phyloP scores from a whole-genome alignment of 2,329 filamentous ascomycete species.

The Coniochaeta pulveracea region DNA sequence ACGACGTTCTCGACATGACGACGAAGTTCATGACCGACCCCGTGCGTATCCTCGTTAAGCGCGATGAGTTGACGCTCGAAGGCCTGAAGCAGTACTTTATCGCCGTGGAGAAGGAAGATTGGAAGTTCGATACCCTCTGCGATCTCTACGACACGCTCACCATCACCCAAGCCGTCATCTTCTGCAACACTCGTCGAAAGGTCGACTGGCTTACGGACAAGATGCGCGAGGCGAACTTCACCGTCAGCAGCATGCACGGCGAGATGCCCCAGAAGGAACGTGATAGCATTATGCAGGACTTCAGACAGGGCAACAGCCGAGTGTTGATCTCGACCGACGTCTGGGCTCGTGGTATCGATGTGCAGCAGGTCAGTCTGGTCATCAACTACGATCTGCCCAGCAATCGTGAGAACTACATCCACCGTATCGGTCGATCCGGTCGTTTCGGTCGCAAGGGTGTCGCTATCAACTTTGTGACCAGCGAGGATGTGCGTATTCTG shows the following conservation, averaged over 20 bases:
- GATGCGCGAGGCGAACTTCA: conserved; percentile 98
- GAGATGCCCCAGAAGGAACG: conserved; percentile 98
- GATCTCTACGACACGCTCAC: conserved; percentile 98
- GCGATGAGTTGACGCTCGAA: conserved; percentile 95
- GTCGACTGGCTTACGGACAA: conserved; percentile 99
- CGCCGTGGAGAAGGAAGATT: conserved; percentile 97
- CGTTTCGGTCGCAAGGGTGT: conserved; percentile 97
- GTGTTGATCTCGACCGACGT: conserved; percentile 97
- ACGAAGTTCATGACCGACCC: conserved; percentile 99
- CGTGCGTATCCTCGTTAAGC: conserved; percentile 92
- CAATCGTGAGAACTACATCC: conserved; percentile 99
- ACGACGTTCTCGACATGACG: conserved; percentile 98
- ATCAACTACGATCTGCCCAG: conserved; percentile 98
- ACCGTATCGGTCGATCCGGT: conserved; percentile 91
- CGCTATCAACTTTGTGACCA: conserved; percentile 98
- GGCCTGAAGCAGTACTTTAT: conserved; percentile 99
- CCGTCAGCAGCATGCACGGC: conserved; percentile 96
- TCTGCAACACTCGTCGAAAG: conserved; percentile 98
- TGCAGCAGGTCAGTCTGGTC: conserved; percentile 94
- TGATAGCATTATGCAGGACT: conserved; percentile 99
- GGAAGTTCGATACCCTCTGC: conserved; percentile 98
- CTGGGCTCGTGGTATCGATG: conserved; percentile 96
- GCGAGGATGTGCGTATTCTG: conserved; percentile 93
- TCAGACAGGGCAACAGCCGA: conserved; percentile 89
- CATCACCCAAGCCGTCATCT: conserved; percentile 97